Base-by-base conservation (phyloP, 768 basidiomycete species). In the Exidia glandulosa region DNA sequence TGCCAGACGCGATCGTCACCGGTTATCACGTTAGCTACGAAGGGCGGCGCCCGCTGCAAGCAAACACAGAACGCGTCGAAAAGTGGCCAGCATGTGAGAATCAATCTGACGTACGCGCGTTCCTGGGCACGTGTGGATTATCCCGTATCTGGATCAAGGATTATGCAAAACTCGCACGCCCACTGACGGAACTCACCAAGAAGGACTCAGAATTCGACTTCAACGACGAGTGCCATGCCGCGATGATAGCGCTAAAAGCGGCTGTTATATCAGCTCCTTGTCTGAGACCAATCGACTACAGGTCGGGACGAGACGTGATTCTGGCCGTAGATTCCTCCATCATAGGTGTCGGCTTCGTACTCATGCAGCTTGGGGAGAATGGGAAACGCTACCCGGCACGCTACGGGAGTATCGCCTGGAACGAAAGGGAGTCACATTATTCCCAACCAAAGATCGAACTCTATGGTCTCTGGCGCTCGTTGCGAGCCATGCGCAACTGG, bases 401-500 rank as follows among this genome's bases (percentile, higher is more conserved):
- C 0, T 76, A 63, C 62, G 71, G 74, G 0, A 75, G 72, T 0
- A 68, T 71, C 58, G 73, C 73, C 0, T 75, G 68, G 63, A 71
- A 70, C 16, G 2, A 71, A 0, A 27, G 70, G 0, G 72, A 77
- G 62, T 59, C 66, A 1, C 30, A 65, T 0, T 76, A 70, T 60
- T 75, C 73, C 1, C 76, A 77, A 50, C 68, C 74, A 0, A 79
- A 80, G 50, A 32, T 70, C 0, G 75, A 79, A 31, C 65, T 77
- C 0, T 78, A 74, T 56, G 73, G 77, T 0, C 52, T 78, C 0
- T 73, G 65, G 52, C 56, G 72, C 0, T 69, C 72, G 0, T 36
- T 77, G 25, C 69, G 68, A 34, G 68, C 66, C 2, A 50, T 72
- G 0, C 63, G 69, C 1, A 65, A 73, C 37, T 58, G 69, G 1